Evolutionary conservation across 306 rosid species (phyloP).

Genomic region (Luffa acutangula): DNA sequence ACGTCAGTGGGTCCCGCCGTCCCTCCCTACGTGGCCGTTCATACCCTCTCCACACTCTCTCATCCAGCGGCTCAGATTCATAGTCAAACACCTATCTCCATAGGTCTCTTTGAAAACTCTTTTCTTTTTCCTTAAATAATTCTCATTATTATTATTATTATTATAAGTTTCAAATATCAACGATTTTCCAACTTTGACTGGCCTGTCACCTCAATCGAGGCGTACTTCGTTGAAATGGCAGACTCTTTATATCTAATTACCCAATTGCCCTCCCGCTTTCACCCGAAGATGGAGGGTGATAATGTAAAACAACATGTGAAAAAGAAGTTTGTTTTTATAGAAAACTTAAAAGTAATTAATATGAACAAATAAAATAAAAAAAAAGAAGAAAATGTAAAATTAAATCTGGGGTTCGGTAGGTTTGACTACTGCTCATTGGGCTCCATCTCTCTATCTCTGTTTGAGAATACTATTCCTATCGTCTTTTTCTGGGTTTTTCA

Average conservation of each 20-base stretch:
- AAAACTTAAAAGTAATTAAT: not conserved
- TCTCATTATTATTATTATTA: not conserved
- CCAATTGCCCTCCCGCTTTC: not conserved
- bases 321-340: too few species aligned
- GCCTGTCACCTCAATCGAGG: constrained; percentile 71
- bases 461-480: constrained; percentile 8
- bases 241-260: not conserved
- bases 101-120: constrained; percentile 44
- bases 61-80: constrained; percentile 18
- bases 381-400: constrained; percentile 6
- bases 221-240: constrained; percentile 48
- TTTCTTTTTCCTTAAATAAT: not conserved
- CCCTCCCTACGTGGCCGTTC: constrained; percentile 15
- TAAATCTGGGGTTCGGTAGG: constrained; percentile 45
- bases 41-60: not conserved
- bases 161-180: not conserved
- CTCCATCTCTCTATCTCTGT: constrained; percentile 20
- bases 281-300: constrained; percentile 16
- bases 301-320: constrained; percentile 7
- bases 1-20: constrained; percentile 38
- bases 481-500: constrained; percentile 15
- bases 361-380: too few species aligned
- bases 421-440: constrained; percentile 80
- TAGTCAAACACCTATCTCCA: constrained; percentile 51
- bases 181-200: constrained; percentile 54